phyloP scores from a whole-genome alignment of 176 grass and related monocot genomes.

The Tillandsia fasciculata region DNA sequence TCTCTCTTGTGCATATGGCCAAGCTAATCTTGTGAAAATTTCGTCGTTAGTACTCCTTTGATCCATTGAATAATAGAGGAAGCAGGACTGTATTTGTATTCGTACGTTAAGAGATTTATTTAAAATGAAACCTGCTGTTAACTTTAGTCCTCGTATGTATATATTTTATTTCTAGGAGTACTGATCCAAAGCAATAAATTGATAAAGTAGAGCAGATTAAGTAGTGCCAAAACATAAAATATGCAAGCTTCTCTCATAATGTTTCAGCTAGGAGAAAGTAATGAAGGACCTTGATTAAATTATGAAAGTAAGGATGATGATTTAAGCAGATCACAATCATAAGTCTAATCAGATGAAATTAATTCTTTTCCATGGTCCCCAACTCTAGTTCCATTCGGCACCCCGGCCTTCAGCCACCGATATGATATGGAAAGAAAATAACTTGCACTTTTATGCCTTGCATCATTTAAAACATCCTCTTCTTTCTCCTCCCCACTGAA shows the following conservation, averaged over 20 bases:
- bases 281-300: background rate
- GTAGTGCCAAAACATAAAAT: background rate
- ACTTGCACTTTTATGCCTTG: background rate
- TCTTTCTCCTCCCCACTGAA: background rate
- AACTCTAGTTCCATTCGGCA: background rate
- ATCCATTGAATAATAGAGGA: too few relatives aligned
- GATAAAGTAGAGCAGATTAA: background rate
- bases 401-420: background rate
- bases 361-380: background rate
- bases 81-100: too few relatives aligned
- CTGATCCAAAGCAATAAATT: too few relatives aligned
- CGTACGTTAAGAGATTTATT: too few relatives aligned
- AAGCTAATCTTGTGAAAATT: too few relatives aligned
- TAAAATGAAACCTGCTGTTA: too few relatives aligned
- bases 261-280: background rate
- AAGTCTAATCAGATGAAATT: background rate
- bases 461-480: background rate
- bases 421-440: background rate
- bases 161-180: too few relatives aligned
- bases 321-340: background rate
- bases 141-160: too few relatives aligned
- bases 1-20: too few relatives aligned
- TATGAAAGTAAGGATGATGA: background rate
- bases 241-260: background rate
- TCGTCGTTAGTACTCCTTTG: too few relatives aligned